phyloP scores from a whole-genome alignment of 306 rosid genomes.

The Gleditsia sinensis region DNA sequence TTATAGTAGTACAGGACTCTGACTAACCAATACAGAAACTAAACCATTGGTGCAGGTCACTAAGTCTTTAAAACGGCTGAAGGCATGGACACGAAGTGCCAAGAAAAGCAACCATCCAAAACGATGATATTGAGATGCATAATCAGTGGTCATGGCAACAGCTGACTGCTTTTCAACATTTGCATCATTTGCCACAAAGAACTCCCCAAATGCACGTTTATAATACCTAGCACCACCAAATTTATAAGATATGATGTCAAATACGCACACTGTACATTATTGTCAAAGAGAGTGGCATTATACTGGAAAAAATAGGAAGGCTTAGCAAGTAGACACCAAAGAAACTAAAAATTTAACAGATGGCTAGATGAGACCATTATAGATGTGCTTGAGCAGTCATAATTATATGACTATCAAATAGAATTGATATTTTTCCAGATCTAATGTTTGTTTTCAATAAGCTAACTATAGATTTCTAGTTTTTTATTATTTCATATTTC shows the following conservation, averaged over 20 bases:
- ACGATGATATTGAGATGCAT: conserved; percentile 78
- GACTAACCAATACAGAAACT: conserved; percentile 89
- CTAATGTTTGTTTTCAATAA: background rate
- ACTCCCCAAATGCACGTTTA: conserved; percentile 78
- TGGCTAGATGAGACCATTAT: background rate
- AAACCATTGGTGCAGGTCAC: conserved; percentile 92
- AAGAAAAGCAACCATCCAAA: conserved; percentile 98
- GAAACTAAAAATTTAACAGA: conserved; percentile 1
- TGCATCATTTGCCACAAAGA: conserved; percentile 68
- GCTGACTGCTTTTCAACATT: conserved; percentile 48
- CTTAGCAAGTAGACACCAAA: background rate
- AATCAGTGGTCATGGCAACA: conserved; percentile 28
- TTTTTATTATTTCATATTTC: background rate
- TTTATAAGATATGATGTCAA: conserved; percentile 14
- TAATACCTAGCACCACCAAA: conserved; percentile 64
- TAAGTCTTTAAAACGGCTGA: conserved; percentile 85
- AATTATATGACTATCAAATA: background rate
- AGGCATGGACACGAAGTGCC: conserved; percentile 93
- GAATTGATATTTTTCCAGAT: background rate
- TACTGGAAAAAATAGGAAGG: background rate
- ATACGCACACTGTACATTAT: background rate
- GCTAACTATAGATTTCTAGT: background rate
- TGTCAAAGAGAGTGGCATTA: conserved; percentile 3
- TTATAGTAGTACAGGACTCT: conserved; percentile 7
- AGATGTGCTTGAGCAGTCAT: background rate